Conservation (phyloP, 331 rosid species). For the Arachis monticola region DNA sequence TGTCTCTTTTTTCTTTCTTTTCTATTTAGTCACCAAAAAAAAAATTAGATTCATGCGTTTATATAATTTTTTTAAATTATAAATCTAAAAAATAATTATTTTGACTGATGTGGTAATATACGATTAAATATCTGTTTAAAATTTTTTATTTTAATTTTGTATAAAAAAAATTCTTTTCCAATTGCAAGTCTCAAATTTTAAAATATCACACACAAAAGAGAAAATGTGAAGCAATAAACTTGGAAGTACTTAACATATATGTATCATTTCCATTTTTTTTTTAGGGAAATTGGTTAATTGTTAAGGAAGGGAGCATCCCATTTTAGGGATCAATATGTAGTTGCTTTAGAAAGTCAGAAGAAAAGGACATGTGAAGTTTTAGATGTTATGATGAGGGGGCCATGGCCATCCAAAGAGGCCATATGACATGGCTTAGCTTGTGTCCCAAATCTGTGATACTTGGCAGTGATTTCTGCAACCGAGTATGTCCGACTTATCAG, state of each 20-base stretch:
- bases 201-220: background rate
- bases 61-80: too few relatives aligned
- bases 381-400: slow-evolving; percentile 43
- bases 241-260: background rate
- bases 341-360: slow-evolving; percentile 51
- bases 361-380: slow-evolving; percentile 62
- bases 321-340: slow-evolving; percentile 43
- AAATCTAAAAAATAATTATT: too few relatives aligned
- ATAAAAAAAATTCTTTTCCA: background rate
- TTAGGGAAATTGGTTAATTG: slow-evolving; percentile 35
- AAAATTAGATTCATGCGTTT: too few relatives aligned
- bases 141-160: too few relatives aligned
- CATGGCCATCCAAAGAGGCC: slow-evolving; percentile 38
- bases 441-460: slow-evolving; percentile 67
- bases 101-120: too few relatives aligned
- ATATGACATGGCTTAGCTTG: slow-evolving; percentile 40
- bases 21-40: too few relatives aligned
- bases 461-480: slow-evolving; percentile 49
- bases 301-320: slow-evolving; percentile 35
- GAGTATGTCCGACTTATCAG: slow-evolving; percentile 65
- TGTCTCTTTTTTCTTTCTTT: too few relatives aligned
- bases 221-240: background rate
- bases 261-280: background rate
- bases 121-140: too few relatives aligned
- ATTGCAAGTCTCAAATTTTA: background rate